Base-by-base conservation (phyloP, 768 basidiomycete genomes). In the Lactarius deliciosus region DNA sequence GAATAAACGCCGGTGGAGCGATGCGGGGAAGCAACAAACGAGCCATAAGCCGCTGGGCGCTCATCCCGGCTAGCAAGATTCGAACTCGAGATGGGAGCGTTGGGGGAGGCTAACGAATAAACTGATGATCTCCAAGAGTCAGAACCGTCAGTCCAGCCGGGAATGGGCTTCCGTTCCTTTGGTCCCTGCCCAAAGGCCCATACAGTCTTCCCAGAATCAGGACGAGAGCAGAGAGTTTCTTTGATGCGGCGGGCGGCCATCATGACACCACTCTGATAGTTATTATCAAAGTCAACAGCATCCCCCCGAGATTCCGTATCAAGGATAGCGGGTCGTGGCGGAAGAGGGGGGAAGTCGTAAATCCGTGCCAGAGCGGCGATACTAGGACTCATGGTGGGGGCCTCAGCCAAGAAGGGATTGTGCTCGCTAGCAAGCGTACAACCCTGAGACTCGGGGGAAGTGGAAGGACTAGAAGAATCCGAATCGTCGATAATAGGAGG, bases 101-200 rank as follows among this genome's bases (percentile, higher is more conserved):
- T 77, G 9, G 81, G 81, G 3, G 81, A 72, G 3, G 81, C 73
- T 65, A 86, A 79, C 61, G 79, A 80, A 74, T 90, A 90, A 1
- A 88, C 81, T 5, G 79, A 78, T 0, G 86, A 78, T n/a, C 89
- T 85, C 89, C 89, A 90, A 0, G 83, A 85, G 63, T 85, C 79
- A 28, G 80, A 82, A 60, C 85, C 85, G 67, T 90, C 88, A 2
- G 83, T 87, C 89, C 89, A 90, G 16, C 89, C 89, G 0, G 86
- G 85, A 36, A 88, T 81, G 20, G 77, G 74, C 73, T 77, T 76
- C 65, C 76, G 75, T 28, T 80, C 80, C 22, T 70, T 72, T 69
- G 73, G 73, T 22, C 60, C 43, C 61, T 74, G 73, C 30, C 59
- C 53, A 41, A 61, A 66, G 13, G 60, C 57, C 54, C 64, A 50